Evolutionary conservation across 495 filamentous ascomycete genomes (phyloP).

Genomic region (Oidiodendron maius): DNA sequence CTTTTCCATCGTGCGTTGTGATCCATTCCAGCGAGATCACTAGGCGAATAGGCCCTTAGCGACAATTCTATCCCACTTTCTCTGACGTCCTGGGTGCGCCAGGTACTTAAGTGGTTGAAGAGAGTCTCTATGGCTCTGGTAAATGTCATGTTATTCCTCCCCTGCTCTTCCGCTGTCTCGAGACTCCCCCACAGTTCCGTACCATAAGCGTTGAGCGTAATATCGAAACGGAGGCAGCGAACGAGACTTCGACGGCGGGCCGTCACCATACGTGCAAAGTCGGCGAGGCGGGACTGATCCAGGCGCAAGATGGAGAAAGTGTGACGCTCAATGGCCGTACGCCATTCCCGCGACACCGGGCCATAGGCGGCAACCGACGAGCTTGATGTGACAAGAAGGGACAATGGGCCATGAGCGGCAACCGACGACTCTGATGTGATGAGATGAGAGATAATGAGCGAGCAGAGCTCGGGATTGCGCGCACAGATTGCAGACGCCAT

Average conservation of each 20-base stretch:
- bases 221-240: neutral
- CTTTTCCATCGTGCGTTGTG: too few relatives aligned
- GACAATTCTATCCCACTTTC: neutral
- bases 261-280: conserved; percentile 4
- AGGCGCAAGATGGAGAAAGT: conserved; percentile 6
- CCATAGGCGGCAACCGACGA: conserved; percentile 1
- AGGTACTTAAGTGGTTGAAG: neutral
- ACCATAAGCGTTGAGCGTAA: conserved; percentile 3
- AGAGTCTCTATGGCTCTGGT: conserved; percentile 4
- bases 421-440: neutral
- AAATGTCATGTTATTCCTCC: conserved; percentile 3
- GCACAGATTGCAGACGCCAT: too few relatives aligned
- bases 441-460: conserved; percentile 8
- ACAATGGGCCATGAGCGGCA: too few relatives aligned
- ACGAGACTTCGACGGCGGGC: conserved; percentile 4
- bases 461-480: too few relatives aligned
- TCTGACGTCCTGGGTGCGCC: neutral
- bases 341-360: conserved; percentile 7
- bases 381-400: conserved; percentile 1
- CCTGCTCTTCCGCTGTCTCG: conserved; percentile 5
- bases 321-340: conserved; percentile 3
- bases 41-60: conserved; percentile 6
- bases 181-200: neutral
- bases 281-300: conserved; percentile 1
- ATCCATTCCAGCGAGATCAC: too few relatives aligned